phyloP scores from a whole-genome alignment of 805 yeast genomes.

The Zygotorulaspora florentina region DNA sequence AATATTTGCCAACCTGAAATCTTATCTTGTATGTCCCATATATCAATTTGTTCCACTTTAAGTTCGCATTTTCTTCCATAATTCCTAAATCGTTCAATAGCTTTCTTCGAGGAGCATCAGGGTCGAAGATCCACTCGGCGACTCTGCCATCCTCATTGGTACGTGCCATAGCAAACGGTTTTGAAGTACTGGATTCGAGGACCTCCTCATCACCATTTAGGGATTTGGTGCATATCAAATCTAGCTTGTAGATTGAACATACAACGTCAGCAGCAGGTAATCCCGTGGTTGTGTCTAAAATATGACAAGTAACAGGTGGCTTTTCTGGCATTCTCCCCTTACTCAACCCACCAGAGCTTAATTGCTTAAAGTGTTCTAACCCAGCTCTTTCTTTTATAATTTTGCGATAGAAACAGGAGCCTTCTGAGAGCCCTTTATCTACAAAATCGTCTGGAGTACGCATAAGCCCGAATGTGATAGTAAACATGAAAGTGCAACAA shows the following conservation, averaged over 20 bases:
- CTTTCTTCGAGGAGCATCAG: slow-evolving; percentile 23
- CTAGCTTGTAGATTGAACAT: slow-evolving; percentile 50
- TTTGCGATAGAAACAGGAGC: no score
- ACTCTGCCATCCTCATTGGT: slow-evolving; percentile 85
- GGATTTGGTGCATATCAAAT: slow-evolving; percentile 16
- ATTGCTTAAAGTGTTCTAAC: no score
- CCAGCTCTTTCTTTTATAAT: no score
- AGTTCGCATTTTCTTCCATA: slow-evolving; percentile 8
- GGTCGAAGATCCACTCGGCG: slow-evolving; percentile 55
- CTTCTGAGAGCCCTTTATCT: no score
- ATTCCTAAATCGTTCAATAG: slow-evolving; percentile 34
- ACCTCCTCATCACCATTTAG: slow-evolving; percentile 19
- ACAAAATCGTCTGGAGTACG: no score
- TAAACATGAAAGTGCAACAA: slow-evolving; percentile 1
- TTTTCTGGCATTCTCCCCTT: slow-evolving; percentile 8
- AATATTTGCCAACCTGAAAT: slow-evolving; percentile 71
- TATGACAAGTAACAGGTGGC: slow-evolving; percentile 80
- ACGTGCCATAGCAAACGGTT: slow-evolving; percentile 59
- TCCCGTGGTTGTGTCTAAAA: slow-evolving; percentile 80
- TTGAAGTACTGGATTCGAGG: slow-evolving; percentile 28
- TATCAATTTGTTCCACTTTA: slow-evolving; percentile 43
- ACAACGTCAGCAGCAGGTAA: slow-evolving; percentile 75
- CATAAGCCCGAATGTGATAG: neutral
- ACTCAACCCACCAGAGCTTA: no score
- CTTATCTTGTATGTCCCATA: slow-evolving; percentile 73